Base-by-base conservation (phyloP, 2,329 filamentous ascomycete species). In the Venturia asperata region DNA sequence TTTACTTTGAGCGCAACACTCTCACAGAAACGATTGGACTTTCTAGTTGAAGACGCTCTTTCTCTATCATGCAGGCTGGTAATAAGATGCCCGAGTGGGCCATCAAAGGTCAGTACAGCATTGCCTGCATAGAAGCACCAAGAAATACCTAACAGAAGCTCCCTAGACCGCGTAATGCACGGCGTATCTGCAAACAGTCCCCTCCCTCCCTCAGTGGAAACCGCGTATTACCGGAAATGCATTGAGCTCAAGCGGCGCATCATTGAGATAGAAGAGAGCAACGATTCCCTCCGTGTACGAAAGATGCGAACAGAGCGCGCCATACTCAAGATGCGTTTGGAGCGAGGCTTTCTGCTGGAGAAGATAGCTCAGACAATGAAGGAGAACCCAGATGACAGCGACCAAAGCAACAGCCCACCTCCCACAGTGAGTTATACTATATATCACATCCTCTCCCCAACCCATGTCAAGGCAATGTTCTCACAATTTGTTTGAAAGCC, bases 141-240 rank as follows among this genome's bases (percentile, higher is more conserved):
- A 5, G 11, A 7, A 24, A 13, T 52, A 27, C 4, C 47, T 52
- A 27, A 52, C 52, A 15, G 30, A 37, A 37, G 37, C n/a, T 3
- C 9, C 21, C 30, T 60, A 62, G 64, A 52, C 11, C 64, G 64
- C 42, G 61, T 66, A 3, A 62, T 63, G 61, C 64, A 58, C 61
- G 65, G 66, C 49, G 66, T 66, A 17, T 67, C 65, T 30, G 30
- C 64, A 9, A 73, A 72, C 69, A 74, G 74, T n/a, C 74, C 80
- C 15, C 83, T 87, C 65, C 91, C 93, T 24, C 93, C 94, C 19
- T 96, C 92, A 19, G 92, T 97, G 68, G 93, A 99, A 77, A 89
- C 93, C 75, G 92, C 93, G 62, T 99, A 97, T 78, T 92, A 94
- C 72, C 86, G 91, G 69, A 97, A 99, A 85, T 97, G 93, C 77